phyloP scores from a whole-genome alignment of 1,139 yeast species.

The Candida gigantensis region DNA sequence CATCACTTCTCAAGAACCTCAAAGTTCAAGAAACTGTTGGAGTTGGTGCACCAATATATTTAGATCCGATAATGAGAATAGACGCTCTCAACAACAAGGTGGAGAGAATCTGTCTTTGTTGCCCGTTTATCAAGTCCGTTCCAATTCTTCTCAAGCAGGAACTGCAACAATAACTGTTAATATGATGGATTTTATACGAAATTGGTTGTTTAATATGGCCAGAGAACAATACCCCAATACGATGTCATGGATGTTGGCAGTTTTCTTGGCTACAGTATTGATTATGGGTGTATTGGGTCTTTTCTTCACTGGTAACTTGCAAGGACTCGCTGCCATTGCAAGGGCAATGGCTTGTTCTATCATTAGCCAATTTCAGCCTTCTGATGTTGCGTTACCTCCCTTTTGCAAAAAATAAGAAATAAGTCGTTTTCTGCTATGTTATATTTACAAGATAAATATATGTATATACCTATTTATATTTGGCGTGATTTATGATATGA shows the following conservation, averaged over 20 bases:
- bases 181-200: constrained; percentile 6
- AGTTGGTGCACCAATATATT: constrained; percentile 3
- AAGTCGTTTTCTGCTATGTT: constrained; percentile 1
- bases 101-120: constrained; percentile 6
- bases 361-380: constrained; percentile 10
- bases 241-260: constrained; percentile 11
- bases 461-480: constrained; percentile 7
- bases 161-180: neutral
- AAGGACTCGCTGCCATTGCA: constrained; percentile 10
- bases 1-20: neutral
- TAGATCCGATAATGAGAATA: neutral
- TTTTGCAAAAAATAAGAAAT: constrained; percentile 16
- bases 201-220: constrained; percentile 11
- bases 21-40: neutral
- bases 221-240: constrained; percentile 12
- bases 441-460: constrained; percentile 7
- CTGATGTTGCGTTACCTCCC: constrained; percentile 8
- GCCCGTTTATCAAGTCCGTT: constrained; percentile 6
- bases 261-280: constrained; percentile 11
- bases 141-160: neutral
- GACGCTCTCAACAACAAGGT: neutral
- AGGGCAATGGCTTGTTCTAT: constrained; percentile 20
- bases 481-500: constrained; percentile 11
- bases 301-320: constrained; percentile 22
- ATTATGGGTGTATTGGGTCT: constrained; percentile 13